These are phyloP conservation scores for Saturnispora gosingensis DNA, from an alignment of 805 yeast genomes.

Conservation along the genomic window DNA sequence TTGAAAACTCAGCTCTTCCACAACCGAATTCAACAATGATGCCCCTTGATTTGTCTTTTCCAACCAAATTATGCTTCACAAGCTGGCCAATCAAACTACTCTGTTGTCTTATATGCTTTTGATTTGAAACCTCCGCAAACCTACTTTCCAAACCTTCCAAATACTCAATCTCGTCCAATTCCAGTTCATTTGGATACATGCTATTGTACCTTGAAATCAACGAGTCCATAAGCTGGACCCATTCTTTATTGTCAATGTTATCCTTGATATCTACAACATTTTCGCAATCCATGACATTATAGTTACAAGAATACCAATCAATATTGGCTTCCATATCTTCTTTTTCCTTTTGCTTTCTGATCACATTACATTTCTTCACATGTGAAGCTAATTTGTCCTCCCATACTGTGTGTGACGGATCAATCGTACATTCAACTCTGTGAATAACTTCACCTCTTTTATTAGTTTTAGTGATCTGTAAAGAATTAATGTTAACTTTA, in stretches of 20 bases:
- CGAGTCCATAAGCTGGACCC: conserved; percentile 16
- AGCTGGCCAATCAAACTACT: conserved; percentile 69
- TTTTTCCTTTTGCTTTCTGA: conserved; percentile 25
- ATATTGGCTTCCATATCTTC: conserved; percentile 23
- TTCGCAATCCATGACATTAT: conserved; percentile 30
- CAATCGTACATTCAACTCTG: conserved; percentile 69
- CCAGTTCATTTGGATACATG: conserved; percentile 8
- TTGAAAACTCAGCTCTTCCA: conserved; percentile 77
- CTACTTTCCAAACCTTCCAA: conserved; percentile 33
- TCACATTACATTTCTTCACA: conserved; percentile 50
- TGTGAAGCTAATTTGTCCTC: conserved; percentile 46
- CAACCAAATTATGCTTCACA: conserved; percentile 32
- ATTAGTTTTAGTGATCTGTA: conserved; percentile 12
- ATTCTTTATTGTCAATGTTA: conserved; percentile 16
- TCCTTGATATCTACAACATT: not conserved
- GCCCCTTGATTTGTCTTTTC: conserved; percentile 13
- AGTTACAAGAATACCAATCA: conserved; percentile 41
- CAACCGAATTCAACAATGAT: conserved; percentile 77
- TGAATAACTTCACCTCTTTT: conserved; percentile 23
- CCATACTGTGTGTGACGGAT: conserved; percentile 69
- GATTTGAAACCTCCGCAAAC: conserved; percentile 41
- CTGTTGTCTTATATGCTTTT: conserved; percentile 78
- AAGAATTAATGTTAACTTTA: not conserved
- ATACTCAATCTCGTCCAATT: conserved; percentile 17
- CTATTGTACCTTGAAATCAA: conserved; percentile 12